These are phyloP conservation scores for Davidsoniella eucalypti DNA, from an alignment of 2,329 filamentous ascomycete genomes.

Conservation along the genomic window DNA sequence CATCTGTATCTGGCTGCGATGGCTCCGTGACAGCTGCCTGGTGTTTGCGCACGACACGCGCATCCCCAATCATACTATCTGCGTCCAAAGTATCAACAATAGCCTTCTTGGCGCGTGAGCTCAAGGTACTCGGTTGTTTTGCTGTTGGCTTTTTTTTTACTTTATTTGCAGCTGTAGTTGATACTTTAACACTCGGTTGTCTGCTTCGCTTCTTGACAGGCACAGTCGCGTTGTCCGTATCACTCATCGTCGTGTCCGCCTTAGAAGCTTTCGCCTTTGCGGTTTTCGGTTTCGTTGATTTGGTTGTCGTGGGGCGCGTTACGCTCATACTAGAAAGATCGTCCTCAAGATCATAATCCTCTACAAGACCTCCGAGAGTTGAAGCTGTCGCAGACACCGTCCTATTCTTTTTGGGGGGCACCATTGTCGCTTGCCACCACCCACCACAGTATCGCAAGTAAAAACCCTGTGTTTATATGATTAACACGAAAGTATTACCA, in stretches of 20 bases:
- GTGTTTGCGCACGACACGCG: neutral
- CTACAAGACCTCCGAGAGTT: constrained; percentile 5
- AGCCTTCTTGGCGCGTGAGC: neutral
- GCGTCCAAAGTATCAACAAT: neutral
- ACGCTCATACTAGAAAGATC: constrained; percentile 9
- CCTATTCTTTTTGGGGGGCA: constrained; percentile 6
- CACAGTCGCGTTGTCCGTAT: neutral
- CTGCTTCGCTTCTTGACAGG: constrained; percentile 4
- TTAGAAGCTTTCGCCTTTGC: constrained; percentile 2
- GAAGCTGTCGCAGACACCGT: neutral
- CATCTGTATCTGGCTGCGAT: too few relatives aligned
- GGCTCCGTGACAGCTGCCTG: neutral
- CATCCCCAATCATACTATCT: neutral
- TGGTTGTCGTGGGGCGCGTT: neutral
- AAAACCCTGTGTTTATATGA: too few relatives aligned
- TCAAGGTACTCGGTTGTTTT: neutral
- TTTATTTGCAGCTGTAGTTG: constrained; percentile 2
- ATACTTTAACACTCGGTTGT: neutral
- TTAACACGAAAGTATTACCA: too few relatives aligned
- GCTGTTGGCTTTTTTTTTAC: constrained; percentile 5
- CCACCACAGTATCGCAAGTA: too few relatives aligned
- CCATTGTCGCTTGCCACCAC: constrained; percentile 1
- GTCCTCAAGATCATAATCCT: constrained; percentile 8
- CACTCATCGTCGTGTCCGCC: neutral
- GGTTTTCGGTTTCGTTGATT: neutral